Evolutionary conservation across 2,329 filamentous ascomycete genomes (phyloP).

Genomic region (Scedosporium apiospermum): DNA sequence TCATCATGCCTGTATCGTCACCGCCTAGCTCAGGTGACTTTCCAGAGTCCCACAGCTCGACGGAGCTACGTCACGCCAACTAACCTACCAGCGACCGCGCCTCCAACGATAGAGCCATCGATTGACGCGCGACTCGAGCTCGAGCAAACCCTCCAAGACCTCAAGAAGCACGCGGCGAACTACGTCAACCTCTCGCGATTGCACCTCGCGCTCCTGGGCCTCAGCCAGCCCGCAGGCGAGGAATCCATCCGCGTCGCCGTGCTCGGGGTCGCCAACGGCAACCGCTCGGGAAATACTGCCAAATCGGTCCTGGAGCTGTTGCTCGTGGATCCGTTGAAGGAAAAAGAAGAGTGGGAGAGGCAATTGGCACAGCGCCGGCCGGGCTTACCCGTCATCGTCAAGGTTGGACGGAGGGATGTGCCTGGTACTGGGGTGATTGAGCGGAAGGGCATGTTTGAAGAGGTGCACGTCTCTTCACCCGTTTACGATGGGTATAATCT

Average conservation of each 20-base stretch:
- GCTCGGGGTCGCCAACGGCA: conserved; percentile 33
- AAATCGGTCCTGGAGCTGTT: conserved; percentile 59
- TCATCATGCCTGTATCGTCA: conserved; percentile 5
- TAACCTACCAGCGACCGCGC: neutral
- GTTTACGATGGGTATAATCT: conserved; percentile 50
- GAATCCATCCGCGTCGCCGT: conserved; percentile 52
- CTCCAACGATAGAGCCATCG: conserved; percentile 15
- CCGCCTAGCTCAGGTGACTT: neutral
- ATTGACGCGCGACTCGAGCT: conserved; percentile 40
- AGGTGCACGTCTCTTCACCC: conserved; percentile 55
- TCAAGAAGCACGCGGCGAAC: conserved; percentile 51
- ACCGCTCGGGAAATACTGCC: conserved; percentile 34
- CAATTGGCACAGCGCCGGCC: conserved; percentile 43
- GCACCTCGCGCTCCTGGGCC: conserved; percentile 59
- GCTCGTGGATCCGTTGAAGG: conserved; percentile 58
- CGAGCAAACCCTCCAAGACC: conserved; percentile 45
- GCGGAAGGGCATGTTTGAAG: conserved; percentile 29
- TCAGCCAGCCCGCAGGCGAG: conserved; percentile 44
- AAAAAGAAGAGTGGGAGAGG: conserved; percentile 57
- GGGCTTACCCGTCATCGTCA: conserved; percentile 52
- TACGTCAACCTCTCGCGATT: conserved; percentile 60
- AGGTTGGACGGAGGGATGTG: conserved; percentile 31
- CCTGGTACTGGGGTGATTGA: conserved; percentile 5
- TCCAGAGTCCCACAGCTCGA: neutral
- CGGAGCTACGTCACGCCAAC: neutral